phyloP scores from a whole-genome alignment of 192 early-diverging fungal species.

The Backusella luteola region DNA sequence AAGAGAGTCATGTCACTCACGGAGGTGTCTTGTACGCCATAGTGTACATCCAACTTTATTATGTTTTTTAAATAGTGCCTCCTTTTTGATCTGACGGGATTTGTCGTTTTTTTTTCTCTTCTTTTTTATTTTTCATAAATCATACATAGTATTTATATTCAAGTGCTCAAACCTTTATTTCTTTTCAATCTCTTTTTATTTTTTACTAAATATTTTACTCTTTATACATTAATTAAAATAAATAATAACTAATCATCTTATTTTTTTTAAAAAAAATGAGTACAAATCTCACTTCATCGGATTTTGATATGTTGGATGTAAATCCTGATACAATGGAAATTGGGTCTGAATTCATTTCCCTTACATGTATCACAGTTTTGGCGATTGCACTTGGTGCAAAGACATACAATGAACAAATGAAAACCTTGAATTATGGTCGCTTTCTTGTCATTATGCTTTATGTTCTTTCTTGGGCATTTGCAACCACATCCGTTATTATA shows the following conservation, averaged over 20 bases:
- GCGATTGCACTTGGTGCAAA: slow-evolving; percentile 42
- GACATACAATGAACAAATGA: slow-evolving; percentile 35
- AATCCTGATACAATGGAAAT: slow-evolving; percentile 32
- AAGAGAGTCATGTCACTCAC: not conserved
- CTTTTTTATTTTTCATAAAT: not conserved
- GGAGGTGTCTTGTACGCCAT: not conserved
- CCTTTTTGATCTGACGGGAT: not conserved
- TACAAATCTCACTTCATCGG: not conserved
- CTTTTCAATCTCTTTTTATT: not conserved
- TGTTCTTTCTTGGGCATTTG: slow-evolving; percentile 42
- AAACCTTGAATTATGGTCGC: slow-evolving; percentile 44
- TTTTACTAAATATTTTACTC: not conserved
- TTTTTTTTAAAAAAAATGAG: not conserved
- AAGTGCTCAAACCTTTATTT: not conserved
- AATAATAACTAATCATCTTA: not conserved
- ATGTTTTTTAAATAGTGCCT: not conserved
- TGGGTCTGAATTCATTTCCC: slow-evolving; percentile 38
- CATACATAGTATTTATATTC: not conserved
- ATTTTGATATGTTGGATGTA: not conserved
- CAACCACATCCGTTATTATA: slow-evolving; percentile 36
- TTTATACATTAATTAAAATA: not conserved
- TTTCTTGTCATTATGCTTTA: slow-evolving; percentile 43
- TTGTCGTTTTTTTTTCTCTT: not conserved
- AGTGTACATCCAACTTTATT: not conserved
- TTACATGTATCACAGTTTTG: slow-evolving; percentile 42